phyloP scores from a whole-genome alignment of 331 rosid species.

The Prunus yedoensis region DNA sequence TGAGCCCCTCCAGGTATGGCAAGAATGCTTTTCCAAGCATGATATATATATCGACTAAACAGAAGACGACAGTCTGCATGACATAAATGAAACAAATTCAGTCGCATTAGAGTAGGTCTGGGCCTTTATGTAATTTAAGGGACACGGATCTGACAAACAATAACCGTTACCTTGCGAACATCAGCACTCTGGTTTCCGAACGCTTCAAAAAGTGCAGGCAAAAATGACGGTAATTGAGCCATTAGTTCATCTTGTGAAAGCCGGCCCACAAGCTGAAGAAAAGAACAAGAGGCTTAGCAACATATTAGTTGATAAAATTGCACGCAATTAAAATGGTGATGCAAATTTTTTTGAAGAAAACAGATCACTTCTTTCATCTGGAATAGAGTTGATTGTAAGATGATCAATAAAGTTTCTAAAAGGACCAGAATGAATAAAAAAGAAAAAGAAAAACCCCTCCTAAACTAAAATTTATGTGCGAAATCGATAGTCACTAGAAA shows the following conservation, averaged over 20 bases:
- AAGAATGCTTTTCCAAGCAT: conserved; percentile 97
- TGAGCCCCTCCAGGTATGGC: conserved; percentile 93
- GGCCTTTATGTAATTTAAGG: neutral
- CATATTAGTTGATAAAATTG: neutral
- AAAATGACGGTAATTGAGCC: conserved; percentile 85
- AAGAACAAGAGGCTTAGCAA: conserved; percentile 5
- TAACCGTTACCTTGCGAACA: conserved; percentile 81
- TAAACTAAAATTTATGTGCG: neutral
- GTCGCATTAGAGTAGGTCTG: neutral
- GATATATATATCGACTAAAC: conserved; percentile 93
- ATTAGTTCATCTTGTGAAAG: conserved; percentile 89
- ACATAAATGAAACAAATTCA: conserved; percentile 4
- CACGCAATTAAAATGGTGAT: neutral
- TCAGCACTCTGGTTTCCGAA: conserved; percentile 98
- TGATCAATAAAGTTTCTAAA: neutral
- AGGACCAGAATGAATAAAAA: neutral
- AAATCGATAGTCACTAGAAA: neutral
- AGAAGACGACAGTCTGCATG: conserved; percentile 97
- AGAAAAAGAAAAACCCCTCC: neutral
- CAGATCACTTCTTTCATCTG: neutral
- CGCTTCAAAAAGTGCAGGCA: conserved; percentile 95
- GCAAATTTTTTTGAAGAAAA: neutral
- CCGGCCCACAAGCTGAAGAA: conserved; percentile 81
- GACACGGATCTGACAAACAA: neutral
- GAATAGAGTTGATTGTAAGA: neutral